Conservation (phyloP, 108 stramenopile species). For the Hondaea fermentalgiana region DNA sequence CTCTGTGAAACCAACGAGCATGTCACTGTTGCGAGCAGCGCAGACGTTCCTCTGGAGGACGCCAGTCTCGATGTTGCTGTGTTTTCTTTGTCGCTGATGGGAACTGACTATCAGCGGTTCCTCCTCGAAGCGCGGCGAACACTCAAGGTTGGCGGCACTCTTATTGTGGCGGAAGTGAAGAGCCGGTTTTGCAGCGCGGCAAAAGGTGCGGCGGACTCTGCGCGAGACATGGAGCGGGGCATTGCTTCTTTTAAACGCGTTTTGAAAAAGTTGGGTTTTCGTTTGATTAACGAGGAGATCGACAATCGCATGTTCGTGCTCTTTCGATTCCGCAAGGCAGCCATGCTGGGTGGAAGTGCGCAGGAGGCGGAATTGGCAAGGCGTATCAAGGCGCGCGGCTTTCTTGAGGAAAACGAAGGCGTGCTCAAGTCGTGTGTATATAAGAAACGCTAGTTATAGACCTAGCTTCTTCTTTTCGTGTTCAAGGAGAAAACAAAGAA, state of each 20-base stretch:
- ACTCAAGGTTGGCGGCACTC: constrained; percentile 60
- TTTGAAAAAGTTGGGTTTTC: constrained; percentile 49
- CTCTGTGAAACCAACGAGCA: constrained; percentile 64
- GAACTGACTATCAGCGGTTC: constrained; percentile 84
- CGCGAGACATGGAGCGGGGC: constrained; percentile 24
- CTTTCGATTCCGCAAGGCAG: constrained; percentile 61
- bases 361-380: neutral
- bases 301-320: constrained; percentile 87
- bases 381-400: neutral
- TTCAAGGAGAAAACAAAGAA: no score
- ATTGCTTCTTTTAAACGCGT: constrained; percentile 63
- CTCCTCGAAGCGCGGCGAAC: constrained; percentile 83
- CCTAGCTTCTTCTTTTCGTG: no score
- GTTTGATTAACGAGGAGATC: constrained; percentile 25
- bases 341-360: neutral
- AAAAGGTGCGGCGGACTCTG: constrained; percentile 33
- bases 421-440: neutral
- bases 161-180: constrained; percentile 89
- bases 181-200: constrained; percentile 65
- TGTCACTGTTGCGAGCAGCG: constrained; percentile 92
- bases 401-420: neutral
- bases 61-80: constrained; percentile 79
- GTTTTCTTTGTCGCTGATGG: constrained; percentile 95
- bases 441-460: no score
- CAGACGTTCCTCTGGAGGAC: constrained; percentile 73